phyloP scores from a whole-genome alignment of 176 grass and related monocot species.

The Hordeum marinum region DNA sequence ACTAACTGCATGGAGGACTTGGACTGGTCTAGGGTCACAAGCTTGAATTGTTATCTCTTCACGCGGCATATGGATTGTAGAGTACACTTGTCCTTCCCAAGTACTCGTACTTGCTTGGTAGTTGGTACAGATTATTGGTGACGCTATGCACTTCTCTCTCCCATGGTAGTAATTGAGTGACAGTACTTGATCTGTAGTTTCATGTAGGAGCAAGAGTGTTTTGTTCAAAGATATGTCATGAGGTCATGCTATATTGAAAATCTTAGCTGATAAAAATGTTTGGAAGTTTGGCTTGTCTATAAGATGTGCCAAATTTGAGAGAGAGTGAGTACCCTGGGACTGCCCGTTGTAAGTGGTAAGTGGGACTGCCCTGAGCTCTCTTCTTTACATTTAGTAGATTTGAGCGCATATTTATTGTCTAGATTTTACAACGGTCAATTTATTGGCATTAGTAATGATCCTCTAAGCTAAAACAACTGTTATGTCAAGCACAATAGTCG shows the following conservation, averaged over 20 bases:
- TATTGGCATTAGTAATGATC: too few species aligned
- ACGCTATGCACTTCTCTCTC: background rate
- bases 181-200: background rate
- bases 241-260: background rate
- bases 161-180: background rate
- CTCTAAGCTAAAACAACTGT: too few species aligned
- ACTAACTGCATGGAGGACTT: constrained; percentile 45
- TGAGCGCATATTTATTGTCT: too few species aligned
- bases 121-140: constrained; percentile 45
- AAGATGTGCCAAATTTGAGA: background rate
- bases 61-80: background rate
- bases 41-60: background rate
- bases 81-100: constrained; percentile 30
- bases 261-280: background rate
- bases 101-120: background rate
- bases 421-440: too few species aligned
- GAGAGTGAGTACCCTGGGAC: too few species aligned
- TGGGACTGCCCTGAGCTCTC: background rate
- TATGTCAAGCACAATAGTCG: too few species aligned
- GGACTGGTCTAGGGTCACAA: constrained; percentile 25
- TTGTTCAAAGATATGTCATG: background rate
- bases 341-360: too few species aligned
- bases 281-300: background rate
- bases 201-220: background rate
- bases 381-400: too few species aligned